Evolutionary conservation across 1,284 basidiomycete genomes (phyloP), one percentile per base, ranked within the genome.

Genomic region (Irpex rosettiformis): DNA sequence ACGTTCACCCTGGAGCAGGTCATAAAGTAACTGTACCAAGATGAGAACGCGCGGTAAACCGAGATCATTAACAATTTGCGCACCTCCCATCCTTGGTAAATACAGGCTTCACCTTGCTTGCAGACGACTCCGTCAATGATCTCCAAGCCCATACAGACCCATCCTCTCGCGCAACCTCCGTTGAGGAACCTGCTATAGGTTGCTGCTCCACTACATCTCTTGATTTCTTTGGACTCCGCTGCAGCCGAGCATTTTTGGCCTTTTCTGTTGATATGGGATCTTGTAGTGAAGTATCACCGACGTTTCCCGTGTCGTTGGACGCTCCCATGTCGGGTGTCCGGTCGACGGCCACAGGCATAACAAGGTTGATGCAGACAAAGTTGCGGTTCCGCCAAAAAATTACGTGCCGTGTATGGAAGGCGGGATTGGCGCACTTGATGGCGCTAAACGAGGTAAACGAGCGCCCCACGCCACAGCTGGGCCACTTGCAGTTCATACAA

Each of bases 21-120:
- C 72, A 96, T 94, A 79, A 93, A 95, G 75, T 95, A 92, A 67
- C 94, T 96, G 61, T 13, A 27, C 62, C 54, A 56, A 40, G 61
- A 51, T n/a, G 22, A 49, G 43, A 59, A 43, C 8, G 11, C 10
- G 60, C 33, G 54, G 18, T 52, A 61, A 47, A 43, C 54, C 59
- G 60, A 52, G 47, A 53, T 27, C 4, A 62, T 58, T 48, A 29
- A 55, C 21, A 54, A 48, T 55, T 16, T 33, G 77, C 87, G 69
- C 71, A 94, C 93, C 85, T 87, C 73, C 91, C 91, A 73, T 96
- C 93, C 69, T 81, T 88, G 29, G 92, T 93, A 73, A 94, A 94
- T 59, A 94, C 75, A 43, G 91, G 86, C 6, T 90, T 81, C 51
- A 84, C 80, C 58, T 77, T 79, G 62, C 83, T 89, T 27, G 85